Evolutionary conservation across 1,139 yeast genomes (phyloP).

Genomic region (Protomyces arabidopsidicola): DNA sequence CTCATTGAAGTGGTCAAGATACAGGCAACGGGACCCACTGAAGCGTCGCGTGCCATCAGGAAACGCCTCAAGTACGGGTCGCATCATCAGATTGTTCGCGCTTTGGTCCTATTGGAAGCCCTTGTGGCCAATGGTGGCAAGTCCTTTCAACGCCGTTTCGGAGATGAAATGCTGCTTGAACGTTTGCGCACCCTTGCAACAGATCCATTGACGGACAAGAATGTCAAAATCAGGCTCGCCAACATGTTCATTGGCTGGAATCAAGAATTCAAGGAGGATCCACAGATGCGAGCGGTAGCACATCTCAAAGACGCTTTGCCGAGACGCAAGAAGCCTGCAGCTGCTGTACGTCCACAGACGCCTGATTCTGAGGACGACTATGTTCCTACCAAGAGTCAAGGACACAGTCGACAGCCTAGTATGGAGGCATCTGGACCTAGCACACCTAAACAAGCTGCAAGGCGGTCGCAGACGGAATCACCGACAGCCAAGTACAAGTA

Average conservation of each 20-base stretch:
- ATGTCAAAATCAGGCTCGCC: slow-evolving; percentile 48
- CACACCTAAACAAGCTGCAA: slow-evolving; percentile 22
- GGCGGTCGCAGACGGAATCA: slow-evolving; percentile 3
- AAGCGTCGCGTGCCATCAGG: slow-evolving; percentile 25
- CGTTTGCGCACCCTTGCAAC: slow-evolving; percentile 54
- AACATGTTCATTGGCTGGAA: slow-evolving; percentile 63
- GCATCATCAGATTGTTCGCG: slow-evolving; percentile 55
- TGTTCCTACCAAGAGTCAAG: slow-evolving; percentile 23
- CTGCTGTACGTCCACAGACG: slow-evolving; percentile 29
- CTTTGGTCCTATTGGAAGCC: slow-evolving; percentile 66
- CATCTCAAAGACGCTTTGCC: slow-evolving; percentile 47
- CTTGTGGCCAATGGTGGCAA: slow-evolving; percentile 71
- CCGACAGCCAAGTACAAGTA: slow-evolving; percentile 17
- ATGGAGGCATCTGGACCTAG: slow-evolving; percentile 3
- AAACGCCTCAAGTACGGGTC: slow-evolving; percentile 85
- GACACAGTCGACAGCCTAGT: slow-evolving; percentile 18
- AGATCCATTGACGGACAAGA: slow-evolving; percentile 45
- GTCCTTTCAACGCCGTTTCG: slow-evolving; percentile 43
- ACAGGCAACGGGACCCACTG: slow-evolving; percentile 23
- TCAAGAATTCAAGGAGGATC: slow-evolving; percentile 49
- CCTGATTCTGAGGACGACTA: slow-evolving; percentile 36
- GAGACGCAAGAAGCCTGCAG: slow-evolving; percentile 35
- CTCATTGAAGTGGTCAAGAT: slow-evolving; percentile 47
- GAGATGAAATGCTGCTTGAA: slow-evolving; percentile 67
- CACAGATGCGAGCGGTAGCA: slow-evolving; percentile 52